Percentiles rank a stretch among this genome's conserved stretches.
Evolutionary conservation across 495 filamentous ascomycete genomes (phyloP).

Genomic region (Cenococcum geophilum): DNA sequence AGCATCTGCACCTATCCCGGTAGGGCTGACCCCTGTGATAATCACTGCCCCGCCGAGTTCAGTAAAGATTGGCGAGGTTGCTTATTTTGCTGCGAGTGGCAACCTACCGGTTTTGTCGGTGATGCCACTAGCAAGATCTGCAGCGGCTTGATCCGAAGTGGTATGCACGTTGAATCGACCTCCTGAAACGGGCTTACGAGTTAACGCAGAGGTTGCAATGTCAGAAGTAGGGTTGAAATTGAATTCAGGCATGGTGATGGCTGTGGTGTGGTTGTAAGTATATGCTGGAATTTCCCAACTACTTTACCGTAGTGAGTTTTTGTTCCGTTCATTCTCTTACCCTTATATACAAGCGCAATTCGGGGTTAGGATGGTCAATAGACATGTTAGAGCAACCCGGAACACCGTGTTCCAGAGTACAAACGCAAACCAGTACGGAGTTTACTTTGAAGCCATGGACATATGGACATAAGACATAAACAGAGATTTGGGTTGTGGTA

Average conservation of each 20-base stretch:
- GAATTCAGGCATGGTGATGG: not conserved
- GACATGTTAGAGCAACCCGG: too few relatives aligned
- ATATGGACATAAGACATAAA: too few relatives aligned
- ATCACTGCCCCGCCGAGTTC: not conserved
- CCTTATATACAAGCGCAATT: too few relatives aligned
- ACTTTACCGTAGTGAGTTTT: too few relatives aligned
- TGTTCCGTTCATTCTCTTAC: too few relatives aligned
- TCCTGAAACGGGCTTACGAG: not conserved
- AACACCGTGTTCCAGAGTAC: too few relatives aligned
- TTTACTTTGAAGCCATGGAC: too few relatives aligned
- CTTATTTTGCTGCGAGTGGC: not conserved
- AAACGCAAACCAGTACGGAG: too few relatives aligned
- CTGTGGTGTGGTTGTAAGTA: too few relatives aligned
- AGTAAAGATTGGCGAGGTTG: not conserved
- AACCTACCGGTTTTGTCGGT: not conserved
- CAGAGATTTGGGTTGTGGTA: too few relatives aligned
- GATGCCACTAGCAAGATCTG: not conserved
- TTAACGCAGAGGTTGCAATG: not conserved
- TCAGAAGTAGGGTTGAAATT: not conserved
- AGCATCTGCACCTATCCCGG: not conserved
- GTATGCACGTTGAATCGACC: not conserved
- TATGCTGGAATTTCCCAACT: too few relatives aligned
- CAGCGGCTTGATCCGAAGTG: not conserved
- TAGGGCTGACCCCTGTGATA: conserved; percentile 7
- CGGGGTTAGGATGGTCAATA: too few relatives aligned